A percentile compares a stretch with the other conserved stretches of the same genome.
Evolutionary conservation across 192 early-diverging fungal species (phyloP).

Genomic region (Diversispora epigaea): DNA sequence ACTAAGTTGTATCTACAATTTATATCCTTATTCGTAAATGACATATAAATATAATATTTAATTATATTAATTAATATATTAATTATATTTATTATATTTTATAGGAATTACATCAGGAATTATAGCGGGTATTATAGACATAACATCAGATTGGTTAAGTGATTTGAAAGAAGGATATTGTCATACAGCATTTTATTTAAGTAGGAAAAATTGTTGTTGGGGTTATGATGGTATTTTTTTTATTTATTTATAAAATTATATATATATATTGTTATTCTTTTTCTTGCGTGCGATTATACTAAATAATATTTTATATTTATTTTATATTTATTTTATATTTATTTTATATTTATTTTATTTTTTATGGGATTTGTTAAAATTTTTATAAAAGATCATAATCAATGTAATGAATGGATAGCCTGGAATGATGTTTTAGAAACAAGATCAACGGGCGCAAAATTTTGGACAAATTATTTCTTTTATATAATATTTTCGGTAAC

Average conservation of each 20-base stretch:
- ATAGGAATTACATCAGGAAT: constrained; percentile 54
- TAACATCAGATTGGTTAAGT: constrained; percentile 78
- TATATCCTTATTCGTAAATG: not conserved
- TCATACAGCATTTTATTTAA: constrained; percentile 69
- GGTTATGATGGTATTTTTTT: constrained; percentile 52
- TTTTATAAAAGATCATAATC: constrained; percentile 30
- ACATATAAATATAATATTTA: not conserved
- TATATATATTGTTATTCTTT: not conserved
- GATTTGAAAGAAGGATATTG: constrained; percentile 86
- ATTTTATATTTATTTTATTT: not conserved
- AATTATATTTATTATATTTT: not conserved
- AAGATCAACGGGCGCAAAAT: constrained; percentile 23
- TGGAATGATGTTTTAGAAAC: constrained; percentile 39
- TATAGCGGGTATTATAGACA: constrained; percentile 67
- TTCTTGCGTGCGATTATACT: not conserved
- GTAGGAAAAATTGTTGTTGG: constrained; percentile 79
- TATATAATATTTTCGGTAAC: constrained; percentile 48
- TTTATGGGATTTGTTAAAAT: not conserved
- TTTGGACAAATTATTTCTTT: constrained; percentile 45
- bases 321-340: not conserved
- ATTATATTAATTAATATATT: not conserved
- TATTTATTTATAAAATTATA: no score
- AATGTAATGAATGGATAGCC: constrained; percentile 42
- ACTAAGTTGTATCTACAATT: not conserved
- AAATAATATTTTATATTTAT: not conserved